A percentile compares a stretch with the other conserved stretches of the same genome.
These are phyloP conservation scores for Stemphylium beticola DNA, from an alignment of 2,329 filamentous ascomycete species.

Conservation along the genomic window DNA sequence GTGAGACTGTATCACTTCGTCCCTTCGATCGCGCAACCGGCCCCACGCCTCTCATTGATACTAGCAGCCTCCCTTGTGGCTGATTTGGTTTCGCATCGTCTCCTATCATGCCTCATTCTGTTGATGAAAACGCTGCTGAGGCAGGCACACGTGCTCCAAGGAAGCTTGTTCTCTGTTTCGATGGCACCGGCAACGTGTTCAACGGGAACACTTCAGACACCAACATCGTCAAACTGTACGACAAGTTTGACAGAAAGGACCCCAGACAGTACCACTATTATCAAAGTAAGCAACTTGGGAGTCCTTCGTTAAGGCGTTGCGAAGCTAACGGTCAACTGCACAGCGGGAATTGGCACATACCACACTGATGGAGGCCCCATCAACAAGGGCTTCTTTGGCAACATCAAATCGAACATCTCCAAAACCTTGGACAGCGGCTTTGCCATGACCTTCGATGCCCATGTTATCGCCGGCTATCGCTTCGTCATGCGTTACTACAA, in stretches of 20 bases:
- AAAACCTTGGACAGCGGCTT: constrained; percentile 19
- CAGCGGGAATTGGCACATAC: constrained; percentile 29
- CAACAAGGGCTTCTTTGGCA: background rate
- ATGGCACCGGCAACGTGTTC: constrained; percentile 31
- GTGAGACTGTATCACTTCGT: background rate
- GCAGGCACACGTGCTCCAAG: background rate
- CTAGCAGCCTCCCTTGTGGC: background rate
- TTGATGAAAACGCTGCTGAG: background rate
- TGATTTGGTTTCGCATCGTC: background rate
- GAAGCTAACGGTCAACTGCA: background rate
- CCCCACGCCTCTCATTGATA: background rate
- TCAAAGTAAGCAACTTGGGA: constrained; percentile 15
- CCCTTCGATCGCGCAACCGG: background rate
- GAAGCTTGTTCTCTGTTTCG: constrained; percentile 27
- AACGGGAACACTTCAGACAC: constrained; percentile 23
- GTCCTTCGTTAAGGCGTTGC: background rate
- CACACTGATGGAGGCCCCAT: background rate
- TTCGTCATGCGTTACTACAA: constrained; percentile 45
- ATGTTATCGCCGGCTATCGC: constrained; percentile 35
- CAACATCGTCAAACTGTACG: constrained; percentile 29
- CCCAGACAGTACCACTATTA: constrained; percentile 25
- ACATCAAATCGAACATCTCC: constrained; percentile 10
- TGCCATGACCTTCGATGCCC: constrained; percentile 11
- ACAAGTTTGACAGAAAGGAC: constrained; percentile 22
- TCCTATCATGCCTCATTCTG: background rate